phyloP scores from a whole-genome alignment of 1,139 yeast genomes.

The Sugiyamaella castrensis region DNA sequence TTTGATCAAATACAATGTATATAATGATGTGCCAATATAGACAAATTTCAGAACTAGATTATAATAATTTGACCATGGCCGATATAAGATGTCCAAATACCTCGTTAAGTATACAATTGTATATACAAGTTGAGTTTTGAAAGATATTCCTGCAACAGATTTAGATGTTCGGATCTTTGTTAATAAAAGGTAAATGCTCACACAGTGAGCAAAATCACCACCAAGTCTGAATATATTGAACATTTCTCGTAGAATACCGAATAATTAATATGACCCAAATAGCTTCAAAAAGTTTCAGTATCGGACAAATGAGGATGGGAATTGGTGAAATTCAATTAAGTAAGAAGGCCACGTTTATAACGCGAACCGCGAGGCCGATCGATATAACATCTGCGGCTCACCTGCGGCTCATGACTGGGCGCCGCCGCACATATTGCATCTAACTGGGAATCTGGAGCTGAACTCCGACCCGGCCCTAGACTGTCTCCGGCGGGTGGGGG shows the following conservation, averaged over 20 bases:
- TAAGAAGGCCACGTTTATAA: too few species aligned
- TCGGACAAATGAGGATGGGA: too few species aligned
- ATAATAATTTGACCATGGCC: conserved; percentile 55
- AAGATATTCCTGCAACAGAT: conserved; percentile 79
- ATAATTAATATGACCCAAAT: too few species aligned
- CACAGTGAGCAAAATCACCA: conserved; percentile 72
- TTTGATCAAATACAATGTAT: conserved; percentile 72
- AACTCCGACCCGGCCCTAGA: too few species aligned
- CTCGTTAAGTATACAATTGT: conserved; percentile 75
- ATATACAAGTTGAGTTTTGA: conserved; percentile 83
- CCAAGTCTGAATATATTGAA: conserved; percentile 17
- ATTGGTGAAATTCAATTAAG: too few species aligned
- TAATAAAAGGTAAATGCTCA: conserved; percentile 71
- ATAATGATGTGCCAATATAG: conserved; percentile 70
- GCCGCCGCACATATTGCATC: too few species aligned
- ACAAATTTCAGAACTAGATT: conserved; percentile 77
- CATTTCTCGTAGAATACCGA: not conserved
- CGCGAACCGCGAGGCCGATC: too few species aligned
- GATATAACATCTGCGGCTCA: too few species aligned
- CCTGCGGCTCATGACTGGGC: too few species aligned
- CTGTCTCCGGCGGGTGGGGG: too few species aligned
- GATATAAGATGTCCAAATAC: conserved; percentile 66
- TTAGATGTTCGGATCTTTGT: conserved; percentile 62
- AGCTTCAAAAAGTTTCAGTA: too few species aligned
- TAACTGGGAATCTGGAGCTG: too few species aligned